These are phyloP conservation scores for Candida sojae DNA, from an alignment of 1,139 yeast species.

Conservation along the genomic window DNA sequence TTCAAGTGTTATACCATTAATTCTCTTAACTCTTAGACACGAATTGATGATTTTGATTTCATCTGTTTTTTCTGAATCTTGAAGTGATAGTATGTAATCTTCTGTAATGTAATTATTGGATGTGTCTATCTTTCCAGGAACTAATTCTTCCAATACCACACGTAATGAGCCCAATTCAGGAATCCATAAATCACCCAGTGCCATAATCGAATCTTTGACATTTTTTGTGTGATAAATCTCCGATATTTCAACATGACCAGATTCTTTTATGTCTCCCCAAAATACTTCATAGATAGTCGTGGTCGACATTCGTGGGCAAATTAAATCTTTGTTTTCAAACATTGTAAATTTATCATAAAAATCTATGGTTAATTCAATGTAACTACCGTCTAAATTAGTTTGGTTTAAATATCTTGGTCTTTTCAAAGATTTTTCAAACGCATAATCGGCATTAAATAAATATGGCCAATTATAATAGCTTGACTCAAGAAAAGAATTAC, in stretches of 20 bases:
- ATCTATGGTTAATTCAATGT: slow-evolving; percentile 31
- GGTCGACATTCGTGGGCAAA: slow-evolving; percentile 28
- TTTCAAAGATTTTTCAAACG: slow-evolving; percentile 32
- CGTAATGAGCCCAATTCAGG: slow-evolving; percentile 36
- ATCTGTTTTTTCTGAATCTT: slow-evolving; percentile 5
- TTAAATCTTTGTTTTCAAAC: slow-evolving; percentile 19
- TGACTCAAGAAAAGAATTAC: slow-evolving; percentile 25
- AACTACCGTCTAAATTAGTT: slow-evolving; percentile 25
- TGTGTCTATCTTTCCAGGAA: slow-evolving; percentile 33
- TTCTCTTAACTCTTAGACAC: slow-evolving; percentile 28
- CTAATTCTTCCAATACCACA: slow-evolving; percentile 38
- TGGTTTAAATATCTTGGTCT: slow-evolving; percentile 34
- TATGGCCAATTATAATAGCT: slow-evolving; percentile 37
- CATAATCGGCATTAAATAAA: slow-evolving; percentile 43
- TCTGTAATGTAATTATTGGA: slow-evolving; percentile 24
- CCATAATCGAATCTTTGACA: slow-evolving; percentile 14
- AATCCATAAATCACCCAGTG: slow-evolving; percentile 34
- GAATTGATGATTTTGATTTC: slow-evolving; percentile 10
- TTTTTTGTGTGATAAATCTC: slow-evolving; percentile 19
- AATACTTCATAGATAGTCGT: slow-evolving; percentile 31
- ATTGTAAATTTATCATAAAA: slow-evolving; percentile 34
- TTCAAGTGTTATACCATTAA: slow-evolving; percentile 37
- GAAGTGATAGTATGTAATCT: slow-evolving; percentile 22
- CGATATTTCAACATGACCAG: slow-evolving; percentile 26
- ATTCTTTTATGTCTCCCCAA: slow-evolving; percentile 32